Base-by-base conservation (phyloP, 345 rosid species). In the Salix viminalis region DNA sequence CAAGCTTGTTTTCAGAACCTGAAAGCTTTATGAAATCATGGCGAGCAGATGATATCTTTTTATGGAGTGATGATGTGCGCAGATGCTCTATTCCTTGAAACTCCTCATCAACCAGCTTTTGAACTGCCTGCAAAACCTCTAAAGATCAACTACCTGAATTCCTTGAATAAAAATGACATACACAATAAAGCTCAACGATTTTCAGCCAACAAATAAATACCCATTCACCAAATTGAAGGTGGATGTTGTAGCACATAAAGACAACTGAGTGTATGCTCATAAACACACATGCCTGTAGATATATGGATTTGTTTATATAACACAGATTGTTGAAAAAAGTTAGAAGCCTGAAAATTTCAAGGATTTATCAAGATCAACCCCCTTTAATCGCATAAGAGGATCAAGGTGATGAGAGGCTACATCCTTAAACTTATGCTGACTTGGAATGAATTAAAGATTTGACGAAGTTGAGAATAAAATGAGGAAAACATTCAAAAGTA, bases 1-100 rank as follows among this genome's bases (percentile, higher is more conserved):
- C 99, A 70, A 95, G 85, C 92, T 95, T 95, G 86, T 95, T 92
- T 82, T 95, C 97, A 70, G 94, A 84, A 44, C 96, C 98, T 76
- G 94, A 85, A 82, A 95, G 92, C 77, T 88, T 93, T 81, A 90
- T 82, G 76, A 95, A 95, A 88, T 93, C 97, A 83, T 93, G 99
- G 44, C 97, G 92, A 75, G 97, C 97, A 54, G 92, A 86, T 62
- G 99, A 93, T 81, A 93, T 86, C 88, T 88, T 95, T 85, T 91
- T 90, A 82, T 95, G 99, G 82, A 95, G 76, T 65, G 99, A 79
- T 48, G 99, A 93, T 81, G 99, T 95, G 61, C 93, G 89, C 73
- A 95, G 83, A 88, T 95, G 99, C 72, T 72, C 84, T 81, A 95
- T 89, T 76, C 99, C 99, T 85, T 88, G 83, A 88, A 93, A 96